Evolutionary conservation across 2,329 filamentous ascomycete genomes (phyloP).

Genomic region (Sclerotinia borealis): DNA sequence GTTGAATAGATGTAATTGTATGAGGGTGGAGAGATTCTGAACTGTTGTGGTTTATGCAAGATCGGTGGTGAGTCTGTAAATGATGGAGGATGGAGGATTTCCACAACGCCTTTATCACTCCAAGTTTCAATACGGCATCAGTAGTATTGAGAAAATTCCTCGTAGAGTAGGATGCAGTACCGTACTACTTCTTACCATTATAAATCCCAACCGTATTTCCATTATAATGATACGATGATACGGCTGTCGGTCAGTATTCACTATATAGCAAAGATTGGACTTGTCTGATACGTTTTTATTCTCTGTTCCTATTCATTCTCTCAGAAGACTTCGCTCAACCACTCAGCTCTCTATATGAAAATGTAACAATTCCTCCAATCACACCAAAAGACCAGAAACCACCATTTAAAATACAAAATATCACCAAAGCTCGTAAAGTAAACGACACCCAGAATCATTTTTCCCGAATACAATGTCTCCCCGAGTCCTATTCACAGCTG

Average conservation of each 20-base stretch:
- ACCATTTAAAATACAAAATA: not conserved
- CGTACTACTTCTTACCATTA: not conserved
- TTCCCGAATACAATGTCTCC: too few relatives aligned
- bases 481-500: too few relatives aligned
- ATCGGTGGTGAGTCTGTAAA: not conserved
- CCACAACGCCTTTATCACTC: not conserved
- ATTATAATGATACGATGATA: not conserved
- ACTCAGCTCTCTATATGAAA: not conserved
- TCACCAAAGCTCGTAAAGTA: not conserved
- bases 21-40: not conserved
- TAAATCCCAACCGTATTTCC: not conserved
- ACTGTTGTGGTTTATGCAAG: not conserved
- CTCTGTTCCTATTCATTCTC: too few relatives aligned
- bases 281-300: not conserved
- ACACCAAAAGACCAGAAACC: not conserved
- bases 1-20: not conserved
- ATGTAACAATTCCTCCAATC: too few relatives aligned
- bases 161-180: not conserved
- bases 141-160: not conserved
- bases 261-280: too few relatives aligned
- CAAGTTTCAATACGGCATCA: not conserved
- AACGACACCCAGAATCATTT: not conserved
- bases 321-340: not conserved
- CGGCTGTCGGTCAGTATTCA: not conserved
- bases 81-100: not conserved